Percentiles rank a stretch among this genome's conserved stretches.
These are phyloP conservation scores for Phialophora chinensis DNA, from an alignment of 2,329 filamentous ascomycete genomes.

Conservation along the genomic window DNA sequence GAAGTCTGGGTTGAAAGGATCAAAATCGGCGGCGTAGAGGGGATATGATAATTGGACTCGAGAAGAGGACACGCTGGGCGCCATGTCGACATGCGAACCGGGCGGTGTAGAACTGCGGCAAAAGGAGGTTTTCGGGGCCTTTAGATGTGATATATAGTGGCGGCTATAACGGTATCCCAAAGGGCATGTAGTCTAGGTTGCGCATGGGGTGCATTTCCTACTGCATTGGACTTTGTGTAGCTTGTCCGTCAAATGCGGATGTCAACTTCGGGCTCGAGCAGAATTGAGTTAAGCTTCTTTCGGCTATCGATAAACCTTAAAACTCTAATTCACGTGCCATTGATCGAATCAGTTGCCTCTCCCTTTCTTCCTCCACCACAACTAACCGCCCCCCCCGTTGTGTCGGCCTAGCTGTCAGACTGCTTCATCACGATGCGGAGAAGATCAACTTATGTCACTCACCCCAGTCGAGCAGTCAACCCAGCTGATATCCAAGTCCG, in stretches of 20 bases:
- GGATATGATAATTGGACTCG: slow-evolving; percentile 71
- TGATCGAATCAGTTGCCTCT: background rate
- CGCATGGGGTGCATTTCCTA: background rate
- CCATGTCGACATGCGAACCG: slow-evolving; percentile 18
- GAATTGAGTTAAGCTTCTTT: slow-evolving; percentile 7
- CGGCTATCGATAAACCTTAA: slow-evolving; percentile 3
- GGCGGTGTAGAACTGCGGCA: background rate
- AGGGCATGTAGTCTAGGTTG: background rate
- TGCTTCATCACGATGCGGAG: slow-evolving; percentile 27
- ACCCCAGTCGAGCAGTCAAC: slow-evolving; percentile 54
- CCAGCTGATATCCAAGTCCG: slow-evolving; percentile 67
- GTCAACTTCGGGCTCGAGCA: background rate
- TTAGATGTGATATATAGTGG: background rate
- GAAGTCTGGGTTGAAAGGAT: slow-evolving; percentile 75
- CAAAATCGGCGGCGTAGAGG: slow-evolving; percentile 86
- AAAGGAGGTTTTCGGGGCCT: background rate
- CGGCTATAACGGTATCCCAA: background rate
- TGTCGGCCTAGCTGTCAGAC: background rate
- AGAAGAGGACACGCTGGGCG: slow-evolving; percentile 32
- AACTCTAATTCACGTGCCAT: slow-evolving; percentile 1
- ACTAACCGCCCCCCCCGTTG: background rate
- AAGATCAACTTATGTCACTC: slow-evolving; percentile 33
- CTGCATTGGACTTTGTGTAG: background rate
- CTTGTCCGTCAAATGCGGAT: background rate
- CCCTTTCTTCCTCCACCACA: background rate